Base-by-base conservation (phyloP, 805 yeast species). In the Saccharomycopsis olivae region DNA sequence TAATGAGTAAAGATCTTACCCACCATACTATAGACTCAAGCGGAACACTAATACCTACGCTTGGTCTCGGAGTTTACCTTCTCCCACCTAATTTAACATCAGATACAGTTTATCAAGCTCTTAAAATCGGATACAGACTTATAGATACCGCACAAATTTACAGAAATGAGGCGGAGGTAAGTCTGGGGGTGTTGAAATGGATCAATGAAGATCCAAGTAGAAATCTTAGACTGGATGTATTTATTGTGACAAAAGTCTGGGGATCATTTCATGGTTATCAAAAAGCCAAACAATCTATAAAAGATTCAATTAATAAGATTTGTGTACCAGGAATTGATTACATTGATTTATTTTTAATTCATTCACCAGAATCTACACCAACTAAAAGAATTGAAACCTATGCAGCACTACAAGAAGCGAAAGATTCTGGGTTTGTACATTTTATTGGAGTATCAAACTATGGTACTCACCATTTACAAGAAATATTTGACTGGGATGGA, bases 391-490 rank as follows among this genome's bases (percentile, higher is more conserved):
- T 71, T 28, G 72, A 66, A 35, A 61, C 73, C 3, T 78, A 73
- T 67, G 53, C 58, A 40, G 78, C 76, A 4, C 59, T 77, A 50
- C 74, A 77, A 54, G 73, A 74, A 40, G 68, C 68, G 3, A 76
- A 69, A 8, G 68, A 56, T 20, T 54, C 58, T 5, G 81, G 80
- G 13, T 58, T 53, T 35, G 65, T 75, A 19, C 65, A 62, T 47
- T 61, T 61, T 35, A 70, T 78, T 40, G 85, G 85, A 17, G 82
- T 78, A 8, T 74, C 82, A 27, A 78, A 77, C 56, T 77, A 65
- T 51, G 81, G 81, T 14, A 53, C 61, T 17, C 63, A 65, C 36
- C 83, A 78, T 51, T 50, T 78, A 20, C 57, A 73, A 49, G 81
- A 77, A 54, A 55, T 78, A 17, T 51, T 69, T 29, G 52, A 52